Conservation (phyloP, 345 rosid species). For the Moringa oleifera region DNA sequence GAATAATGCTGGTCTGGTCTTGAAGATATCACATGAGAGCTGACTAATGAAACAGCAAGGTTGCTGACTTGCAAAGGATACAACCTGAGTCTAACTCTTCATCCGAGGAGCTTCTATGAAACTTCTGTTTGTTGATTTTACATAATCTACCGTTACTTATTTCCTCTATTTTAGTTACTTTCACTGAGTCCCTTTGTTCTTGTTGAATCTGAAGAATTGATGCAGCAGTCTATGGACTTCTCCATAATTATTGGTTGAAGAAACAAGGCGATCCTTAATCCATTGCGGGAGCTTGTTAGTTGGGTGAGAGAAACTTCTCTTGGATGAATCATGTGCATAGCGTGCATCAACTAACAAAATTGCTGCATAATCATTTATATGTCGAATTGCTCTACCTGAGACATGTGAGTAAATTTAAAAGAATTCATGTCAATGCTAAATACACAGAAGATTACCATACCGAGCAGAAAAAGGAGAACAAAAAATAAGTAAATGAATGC, state of each 20-base stretch:
- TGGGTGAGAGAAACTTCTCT: slow-evolving; percentile 48
- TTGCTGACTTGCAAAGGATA: not conserved
- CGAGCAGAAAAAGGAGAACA: not conserved
- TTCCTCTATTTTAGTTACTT: not conserved
- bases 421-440: slow-evolving; percentile 5
- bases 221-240: slow-evolving; percentile 75
- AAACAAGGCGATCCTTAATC: slow-evolving; percentile 63
- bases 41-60: not conserved
- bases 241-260: slow-evolving; percentile 65
- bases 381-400: slow-evolving; percentile 86
- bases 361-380: slow-evolving; percentile 78
- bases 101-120: not conserved
- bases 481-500: not conserved
- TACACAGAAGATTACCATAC: not conserved
- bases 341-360: slow-evolving; percentile 77
- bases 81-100: not conserved
- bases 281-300: slow-evolving; percentile 74
- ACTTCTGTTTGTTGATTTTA: not conserved
- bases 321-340: slow-evolving; percentile 51
- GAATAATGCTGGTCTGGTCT: not conserved
- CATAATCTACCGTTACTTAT: too few species aligned
- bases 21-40: not conserved
- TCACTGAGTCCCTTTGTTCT: slow-evolving; percentile 18
- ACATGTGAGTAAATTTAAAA: not conserved
- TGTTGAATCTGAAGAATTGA: slow-evolving; percentile 71